A percentile compares a stretch with the other conserved stretches of the same genome.
Conservation (phyloP, 257 asterid species). For the Mitragyna speciosa region DNA sequence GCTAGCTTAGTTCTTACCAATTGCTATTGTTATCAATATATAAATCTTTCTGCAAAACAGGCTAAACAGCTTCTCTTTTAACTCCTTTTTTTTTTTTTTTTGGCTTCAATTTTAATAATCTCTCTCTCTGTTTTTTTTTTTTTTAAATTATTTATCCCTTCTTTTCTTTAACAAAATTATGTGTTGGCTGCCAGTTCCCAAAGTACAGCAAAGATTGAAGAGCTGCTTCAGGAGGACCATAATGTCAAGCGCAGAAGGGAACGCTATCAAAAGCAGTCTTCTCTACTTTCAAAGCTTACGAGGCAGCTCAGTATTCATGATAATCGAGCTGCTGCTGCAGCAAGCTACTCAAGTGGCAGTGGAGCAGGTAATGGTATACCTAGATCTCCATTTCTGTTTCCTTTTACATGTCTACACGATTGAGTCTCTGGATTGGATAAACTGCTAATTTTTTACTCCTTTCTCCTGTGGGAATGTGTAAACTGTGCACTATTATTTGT, state of each 20-base stretch:
- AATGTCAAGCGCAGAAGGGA: constrained; percentile 77
- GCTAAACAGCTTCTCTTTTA: no score
- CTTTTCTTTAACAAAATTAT: neutral
- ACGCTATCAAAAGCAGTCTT: constrained; percentile 70
- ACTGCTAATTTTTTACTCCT: no score
- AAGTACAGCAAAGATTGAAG: constrained; percentile 76
- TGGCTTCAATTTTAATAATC: neutral
- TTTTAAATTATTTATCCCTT: no score
- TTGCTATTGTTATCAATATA: neutral
- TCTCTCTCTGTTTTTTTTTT: neutral
- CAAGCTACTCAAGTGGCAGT: constrained; percentile 57
- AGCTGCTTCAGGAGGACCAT: constrained; percentile 84
- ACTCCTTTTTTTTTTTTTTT: neutral
- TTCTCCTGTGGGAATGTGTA: no score
- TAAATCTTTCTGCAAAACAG: neutral
- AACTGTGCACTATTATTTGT: no score
- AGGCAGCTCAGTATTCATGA: constrained; percentile 78
- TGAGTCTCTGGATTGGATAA: neutral
- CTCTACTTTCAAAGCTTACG: constrained; percentile 78
- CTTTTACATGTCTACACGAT: neutral
- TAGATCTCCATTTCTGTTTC: neutral
- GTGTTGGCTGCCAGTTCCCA: constrained; percentile 47
- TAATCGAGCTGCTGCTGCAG: constrained; percentile 77
- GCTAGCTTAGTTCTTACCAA: neutral
- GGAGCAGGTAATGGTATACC: constrained; percentile 50